Conservation (phyloP, 352 stramenopile species). For the Globisporangium lucens region DNA sequence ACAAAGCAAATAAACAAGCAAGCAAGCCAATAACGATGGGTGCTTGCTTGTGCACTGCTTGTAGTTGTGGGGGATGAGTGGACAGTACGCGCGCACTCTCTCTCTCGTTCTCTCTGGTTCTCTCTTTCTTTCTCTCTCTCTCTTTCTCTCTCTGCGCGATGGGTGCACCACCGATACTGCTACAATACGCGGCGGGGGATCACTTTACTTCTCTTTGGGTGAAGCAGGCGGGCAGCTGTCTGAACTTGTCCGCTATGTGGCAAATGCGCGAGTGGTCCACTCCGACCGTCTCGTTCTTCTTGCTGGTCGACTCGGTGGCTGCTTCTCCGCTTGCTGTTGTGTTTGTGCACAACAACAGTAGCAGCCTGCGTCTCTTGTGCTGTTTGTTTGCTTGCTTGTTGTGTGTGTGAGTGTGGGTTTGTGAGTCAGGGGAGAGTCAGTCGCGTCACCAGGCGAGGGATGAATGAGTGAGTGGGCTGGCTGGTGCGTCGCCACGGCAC, state of each 20-base stretch:
- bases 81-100: neutral
- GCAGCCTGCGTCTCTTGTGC: neutral
- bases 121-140: neutral
- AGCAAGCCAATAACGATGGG: neutral
- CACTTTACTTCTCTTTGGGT: neutral
- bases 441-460: neutral
- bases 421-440: constrained; percentile 12
- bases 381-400: neutral
- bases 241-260: neutral
- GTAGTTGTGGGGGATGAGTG: neutral
- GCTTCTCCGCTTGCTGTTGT: neutral
- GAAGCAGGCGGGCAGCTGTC: neutral
- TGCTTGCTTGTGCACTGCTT: neutral
- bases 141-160: neutral
- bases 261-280: neutral
- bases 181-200: neutral
- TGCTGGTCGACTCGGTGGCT: neutral
- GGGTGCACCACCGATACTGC: neutral
- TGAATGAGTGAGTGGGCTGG: neutral
- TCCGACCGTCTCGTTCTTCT: neutral
- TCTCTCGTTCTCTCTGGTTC: neutral
- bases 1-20: neutral
- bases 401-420: neutral
- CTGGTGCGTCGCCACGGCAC: neutral
- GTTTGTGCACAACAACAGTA: neutral